Evolutionary conservation across 495 filamentous ascomycete genomes (phyloP), one percentile per base, ranked within the genome.

Genomic region (Aspergillus leporis): DNA sequence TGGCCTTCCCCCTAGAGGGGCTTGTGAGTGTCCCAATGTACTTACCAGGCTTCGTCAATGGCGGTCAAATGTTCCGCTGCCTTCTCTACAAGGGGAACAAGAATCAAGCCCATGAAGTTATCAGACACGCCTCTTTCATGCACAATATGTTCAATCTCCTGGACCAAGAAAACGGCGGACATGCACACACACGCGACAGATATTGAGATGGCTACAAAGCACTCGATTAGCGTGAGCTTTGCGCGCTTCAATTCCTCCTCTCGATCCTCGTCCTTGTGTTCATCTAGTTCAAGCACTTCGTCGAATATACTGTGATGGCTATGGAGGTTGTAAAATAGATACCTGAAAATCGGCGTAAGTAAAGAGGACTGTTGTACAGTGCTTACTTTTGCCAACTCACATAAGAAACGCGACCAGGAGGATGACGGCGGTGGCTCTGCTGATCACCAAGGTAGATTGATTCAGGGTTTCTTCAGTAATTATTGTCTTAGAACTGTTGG

Each of bases 61-160:
- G 92, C 90, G 0, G 89, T 96, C 38, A 96, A 73, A 70, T 97
- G 93, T 76, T 97, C 93, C 10, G 91, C 91, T 0, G 87, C 88
- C 68, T 97, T 97, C 66, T 97, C 93, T 8, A 96, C 92, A 1
- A 97, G 78, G 3, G 93, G 93, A 0, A 81, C 77, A 10, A 80
- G 64, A 53, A 91, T 90, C 60, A 93, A 74, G 51, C 90, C 90
- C 72, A 93, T 83, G 68, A 92, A 92, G 19, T 85, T 85, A 65
- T 97, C 93, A 1, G 83, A 87, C 18, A 97, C 80, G 46, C 80
- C 69, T 18, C 77, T 78, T 40, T 85, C 74, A 21, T 55, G 31
- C 16, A 96, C 91, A 10, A 97, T 86, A 63, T 70, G 81, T 50
- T 87, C 80, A 61, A 97, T 97, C 61, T 96, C 80, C 53, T 86